Evolutionary conservation across 305 asterid species (phyloP), one percentile per base, ranked within the genome.

Genomic region (Euphrasia arctica): DNA sequence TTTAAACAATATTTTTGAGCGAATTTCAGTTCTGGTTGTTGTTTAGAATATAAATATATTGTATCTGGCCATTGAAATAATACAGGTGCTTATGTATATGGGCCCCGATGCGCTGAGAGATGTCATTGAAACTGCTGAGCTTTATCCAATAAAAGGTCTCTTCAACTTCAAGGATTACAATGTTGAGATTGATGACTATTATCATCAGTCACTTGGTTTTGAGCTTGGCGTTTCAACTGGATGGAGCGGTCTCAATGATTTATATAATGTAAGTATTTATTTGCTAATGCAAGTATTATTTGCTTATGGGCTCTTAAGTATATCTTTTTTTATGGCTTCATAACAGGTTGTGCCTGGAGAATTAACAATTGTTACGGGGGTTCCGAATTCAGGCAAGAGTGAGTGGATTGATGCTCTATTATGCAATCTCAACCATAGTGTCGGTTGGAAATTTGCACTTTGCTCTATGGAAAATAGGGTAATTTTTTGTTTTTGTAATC

Each of bases 381-480:
- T 93, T 69, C 98, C 98, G 15, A 93, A 93, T 85, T 93, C 98
- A 8, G 98, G 96, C 72, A 93, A 93, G 90, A 90, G 98, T 72
- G 98, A 93, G 74, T 90, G 98, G 98, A 93, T 93, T 73, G 97
- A 93, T 78, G 96, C 98, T 74, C 95, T 93, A 60, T 51, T 93
- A 66, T 86, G 95, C 89, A 93, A 93, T 76, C 94, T 93, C 72
- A 93, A 90, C 73, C 89, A 60, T 39, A 83, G 71, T 52, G 95
- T 76, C 69, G 98, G 96, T 65, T 93, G 97, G 97, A 93, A 86
- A 82, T 93, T 93, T 71, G 96, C 87, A 50, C 82, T 92, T 51
- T 92, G 98, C 79, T 90, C 97, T 41, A 90, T 90, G 98, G 98
- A 92, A 76, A 92, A 92, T 60, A 83, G 80, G 95, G 96, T 88